These are phyloP conservation scores for Yamadazyma kanchanaburiensis DNA, from an alignment of 1,139 yeast species.

Conservation along the genomic window DNA sequence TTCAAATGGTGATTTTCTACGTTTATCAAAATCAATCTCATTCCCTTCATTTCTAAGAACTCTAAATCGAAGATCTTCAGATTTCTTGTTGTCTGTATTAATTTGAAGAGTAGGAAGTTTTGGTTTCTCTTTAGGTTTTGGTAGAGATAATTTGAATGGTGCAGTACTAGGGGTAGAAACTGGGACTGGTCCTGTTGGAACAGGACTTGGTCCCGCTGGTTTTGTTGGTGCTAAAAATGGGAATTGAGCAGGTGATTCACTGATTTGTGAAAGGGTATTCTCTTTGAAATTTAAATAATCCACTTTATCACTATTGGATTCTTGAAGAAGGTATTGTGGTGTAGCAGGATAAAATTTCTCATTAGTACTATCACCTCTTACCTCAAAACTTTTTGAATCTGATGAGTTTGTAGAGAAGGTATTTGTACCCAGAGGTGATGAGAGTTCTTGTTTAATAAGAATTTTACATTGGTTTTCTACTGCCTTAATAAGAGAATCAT, in stretches of 20 bases:
- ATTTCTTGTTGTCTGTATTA: constrained; percentile 16
- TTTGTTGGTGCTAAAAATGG: constrained; percentile 9
- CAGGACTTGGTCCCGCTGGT: background rate
- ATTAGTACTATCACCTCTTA: constrained; percentile 35
- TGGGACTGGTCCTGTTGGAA: no score
- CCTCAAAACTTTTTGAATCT: constrained; percentile 47
- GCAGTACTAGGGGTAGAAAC: constrained; percentile 6
- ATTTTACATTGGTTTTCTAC: constrained; percentile 32
- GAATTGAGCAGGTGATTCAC: constrained; percentile 6
- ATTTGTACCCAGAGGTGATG: constrained; percentile 29
- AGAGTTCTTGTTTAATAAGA: constrained; percentile 37
- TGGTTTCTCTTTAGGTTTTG: constrained; percentile 11
- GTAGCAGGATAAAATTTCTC: constrained; percentile 52
- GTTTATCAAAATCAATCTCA: constrained; percentile 79
- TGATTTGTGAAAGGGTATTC: constrained; percentile 12
- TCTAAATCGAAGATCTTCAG: constrained; percentile 35
- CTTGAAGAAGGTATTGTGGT: constrained; percentile 55
- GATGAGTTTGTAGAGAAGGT: constrained; percentile 44
- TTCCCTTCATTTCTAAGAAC: constrained; percentile 63
- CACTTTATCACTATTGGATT: constrained; percentile 26
- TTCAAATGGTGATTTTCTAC: constrained; percentile 73
- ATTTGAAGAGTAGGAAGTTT: constrained; percentile 27
- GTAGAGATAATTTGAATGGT: constrained; percentile 22
- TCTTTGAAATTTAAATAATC: constrained; percentile 71
- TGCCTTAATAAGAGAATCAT: constrained; percentile 32